Percentiles rank a stretch among this genome's conserved stretches.
phyloP scores from a whole-genome alignment of 441 rosid species.

The Gossypium trilobum region DNA sequence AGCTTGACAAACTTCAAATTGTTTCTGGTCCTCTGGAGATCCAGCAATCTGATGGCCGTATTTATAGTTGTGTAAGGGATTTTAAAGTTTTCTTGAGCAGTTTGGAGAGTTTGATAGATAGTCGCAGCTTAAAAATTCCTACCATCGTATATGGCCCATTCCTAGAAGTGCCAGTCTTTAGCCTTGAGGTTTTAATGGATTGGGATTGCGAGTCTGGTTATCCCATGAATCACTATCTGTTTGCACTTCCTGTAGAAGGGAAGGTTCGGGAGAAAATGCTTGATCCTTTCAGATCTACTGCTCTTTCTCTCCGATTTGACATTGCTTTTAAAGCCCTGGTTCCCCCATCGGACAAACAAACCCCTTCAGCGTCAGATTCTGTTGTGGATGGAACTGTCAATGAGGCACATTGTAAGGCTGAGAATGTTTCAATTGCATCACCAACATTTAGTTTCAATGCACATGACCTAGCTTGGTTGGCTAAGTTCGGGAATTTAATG shows the following conservation, averaged over 20 bases:
- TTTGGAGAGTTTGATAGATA: slow-evolving; percentile 71
- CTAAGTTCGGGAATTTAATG: slow-evolving; percentile 71
- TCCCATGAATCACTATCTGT: slow-evolving; percentile 84
- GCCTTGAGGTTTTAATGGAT: slow-evolving; percentile 77
- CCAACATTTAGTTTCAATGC: slow-evolving; percentile 76
- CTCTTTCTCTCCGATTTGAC: slow-evolving; percentile 79
- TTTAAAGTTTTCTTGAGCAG: slow-evolving; percentile 81
- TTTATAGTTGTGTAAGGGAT: slow-evolving; percentile 54
- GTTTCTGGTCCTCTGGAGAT: slow-evolving; percentile 67
- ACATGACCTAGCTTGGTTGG: slow-evolving; percentile 89
- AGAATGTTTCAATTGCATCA: slow-evolving; percentile 34
- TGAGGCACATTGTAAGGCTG: slow-evolving; percentile 25
- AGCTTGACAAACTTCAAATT: slow-evolving; percentile 75
- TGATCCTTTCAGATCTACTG: slow-evolving; percentile 97
- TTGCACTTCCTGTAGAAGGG: slow-evolving; percentile 82
- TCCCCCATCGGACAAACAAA: slow-evolving; percentile 27
- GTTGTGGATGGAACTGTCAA: slow-evolving; percentile 5
- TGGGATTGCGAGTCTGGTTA: slow-evolving; percentile 92
- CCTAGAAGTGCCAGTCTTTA: slow-evolving; percentile 67
- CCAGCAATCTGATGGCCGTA: slow-evolving; percentile 85
- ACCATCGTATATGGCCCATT: slow-evolving; percentile 44
- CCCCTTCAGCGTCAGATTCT: slow-evolving; percentile 27
- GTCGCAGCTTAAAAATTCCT: slow-evolving; percentile 57
- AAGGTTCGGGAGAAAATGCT: slow-evolving; percentile 65
- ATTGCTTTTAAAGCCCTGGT: slow-evolving; percentile 61